Conservation (phyloP, 1,284 basidiomycete species). For the Cerioporus squamosus region DNA sequence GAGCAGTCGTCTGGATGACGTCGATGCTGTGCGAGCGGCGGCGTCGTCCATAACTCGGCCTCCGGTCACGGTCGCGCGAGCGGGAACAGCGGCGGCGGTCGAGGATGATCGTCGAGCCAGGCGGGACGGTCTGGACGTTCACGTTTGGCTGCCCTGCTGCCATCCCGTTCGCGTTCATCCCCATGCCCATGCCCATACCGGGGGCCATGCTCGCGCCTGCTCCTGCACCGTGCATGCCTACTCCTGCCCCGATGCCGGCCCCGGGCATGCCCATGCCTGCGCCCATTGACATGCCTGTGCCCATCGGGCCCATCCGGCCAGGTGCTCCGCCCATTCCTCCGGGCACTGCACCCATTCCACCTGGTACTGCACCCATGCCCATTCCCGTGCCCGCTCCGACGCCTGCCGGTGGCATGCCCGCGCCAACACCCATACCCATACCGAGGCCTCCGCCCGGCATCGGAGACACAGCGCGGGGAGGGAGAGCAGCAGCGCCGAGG, state of each 20-base stretch:
- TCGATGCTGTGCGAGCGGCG: constrained; percentile 27
- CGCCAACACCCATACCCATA: background rate
- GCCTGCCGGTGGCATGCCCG: background rate
- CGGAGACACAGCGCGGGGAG: background rate
- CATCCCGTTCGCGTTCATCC: background rate
- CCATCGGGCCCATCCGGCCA: too few relatives aligned
- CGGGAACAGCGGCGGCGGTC: constrained; percentile 4
- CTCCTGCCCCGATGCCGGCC: background rate
- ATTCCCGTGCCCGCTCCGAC: background rate
- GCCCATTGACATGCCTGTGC: too few relatives aligned
- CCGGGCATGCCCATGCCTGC: background rate
- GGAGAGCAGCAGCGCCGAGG: background rate
- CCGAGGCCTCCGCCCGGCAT: background rate
- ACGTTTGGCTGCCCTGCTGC: background rate
- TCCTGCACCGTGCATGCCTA: too few relatives aligned
- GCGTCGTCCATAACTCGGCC: background rate
- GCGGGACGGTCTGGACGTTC: constrained; percentile 14
- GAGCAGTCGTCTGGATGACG: constrained; percentile 4
- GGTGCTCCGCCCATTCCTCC: too few relatives aligned
- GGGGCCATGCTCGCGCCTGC: background rate
- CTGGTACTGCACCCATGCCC: background rate
- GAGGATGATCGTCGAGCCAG: constrained; percentile 27
- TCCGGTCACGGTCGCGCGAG: constrained; percentile 7
- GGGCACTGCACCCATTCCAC: background rate
- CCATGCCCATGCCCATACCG: constrained; percentile 3